Conservation (phyloP, 1,139 yeast genomes). For the Casaregolazyma lundiana region DNA sequence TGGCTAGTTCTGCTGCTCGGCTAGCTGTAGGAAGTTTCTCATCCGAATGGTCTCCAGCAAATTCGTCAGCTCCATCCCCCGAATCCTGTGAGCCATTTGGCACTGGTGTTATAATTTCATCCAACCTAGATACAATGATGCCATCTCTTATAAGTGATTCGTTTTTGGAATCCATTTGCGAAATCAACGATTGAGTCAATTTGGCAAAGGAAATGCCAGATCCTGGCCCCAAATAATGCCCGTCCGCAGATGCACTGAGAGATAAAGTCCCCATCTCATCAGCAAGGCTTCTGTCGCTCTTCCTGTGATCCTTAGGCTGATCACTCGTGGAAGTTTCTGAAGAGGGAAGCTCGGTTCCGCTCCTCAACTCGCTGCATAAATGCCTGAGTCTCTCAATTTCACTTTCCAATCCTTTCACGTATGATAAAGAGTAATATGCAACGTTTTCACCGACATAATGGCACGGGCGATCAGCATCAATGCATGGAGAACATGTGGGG, state of each 20-base stretch:
- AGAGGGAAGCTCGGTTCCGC: neutral
- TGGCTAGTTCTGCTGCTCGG: slow-evolving; percentile 18
- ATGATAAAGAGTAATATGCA: slow-evolving; percentile 17
- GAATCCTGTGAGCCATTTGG: slow-evolving; percentile 6
- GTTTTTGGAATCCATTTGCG: slow-evolving; percentile 16
- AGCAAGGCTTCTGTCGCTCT: slow-evolving; percentile 12
- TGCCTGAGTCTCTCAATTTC: slow-evolving; percentile 12
- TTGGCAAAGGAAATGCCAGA: slow-evolving; percentile 25
- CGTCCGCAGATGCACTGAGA: slow-evolving; percentile 21
- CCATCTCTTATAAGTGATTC: slow-evolving; percentile 15
- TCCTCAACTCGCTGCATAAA: slow-evolving; percentile 5
- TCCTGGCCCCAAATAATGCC: slow-evolving; percentile 24
- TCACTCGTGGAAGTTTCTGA: neutral
- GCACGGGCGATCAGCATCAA: slow-evolving; percentile 13
- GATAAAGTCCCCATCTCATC: slow-evolving; percentile 19
- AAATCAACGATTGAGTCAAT: slow-evolving; percentile 21
- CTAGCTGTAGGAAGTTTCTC: slow-evolving; percentile 15
- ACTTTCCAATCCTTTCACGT: slow-evolving; percentile 16
- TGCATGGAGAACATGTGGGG: slow-evolving; percentile 20
- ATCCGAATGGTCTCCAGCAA: neutral
- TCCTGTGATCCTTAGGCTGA: neutral
- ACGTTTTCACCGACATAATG: slow-evolving; percentile 15
- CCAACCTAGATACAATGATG: slow-evolving; percentile 10
- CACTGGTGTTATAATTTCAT: neutral
- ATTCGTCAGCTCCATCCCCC: neutral